Percentiles rank a stretch among this genome's conserved stretches.
phyloP scores from a whole-genome alignment of 495 filamentous ascomycete genomes.

The Staphylotrichum longicolle region DNA sequence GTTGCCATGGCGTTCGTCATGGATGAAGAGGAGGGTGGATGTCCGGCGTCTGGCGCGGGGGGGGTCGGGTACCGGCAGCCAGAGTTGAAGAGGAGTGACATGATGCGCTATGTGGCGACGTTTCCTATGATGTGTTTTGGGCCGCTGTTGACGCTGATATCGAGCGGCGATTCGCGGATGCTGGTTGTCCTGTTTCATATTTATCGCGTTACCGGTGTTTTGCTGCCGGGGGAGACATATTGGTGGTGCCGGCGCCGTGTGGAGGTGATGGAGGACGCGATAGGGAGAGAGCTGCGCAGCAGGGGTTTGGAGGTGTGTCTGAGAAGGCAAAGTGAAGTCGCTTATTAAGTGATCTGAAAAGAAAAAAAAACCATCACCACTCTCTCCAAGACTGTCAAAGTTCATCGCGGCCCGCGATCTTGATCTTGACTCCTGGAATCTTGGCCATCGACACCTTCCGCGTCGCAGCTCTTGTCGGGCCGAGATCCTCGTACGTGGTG shows the following conservation, averaged over 20 bases:
- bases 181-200: slow-evolving; percentile 31
- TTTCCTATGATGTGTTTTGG: slow-evolving; percentile 33
- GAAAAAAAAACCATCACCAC: background rate
- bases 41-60: background rate
- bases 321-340: slow-evolving; percentile 6
- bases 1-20: slow-evolving; percentile 22
- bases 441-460: slow-evolving; percentile 27
- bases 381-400: slow-evolving; percentile 17
- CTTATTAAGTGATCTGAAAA: background rate
- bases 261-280: slow-evolving; percentile 19
- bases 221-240: slow-evolving; percentile 21
- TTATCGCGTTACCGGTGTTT: slow-evolving; percentile 22
- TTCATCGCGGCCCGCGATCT: slow-evolving; percentile 32
- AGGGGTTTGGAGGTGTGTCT: slow-evolving; percentile 25
- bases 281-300: slow-evolving; percentile 21
- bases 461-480: slow-evolving; percentile 25
- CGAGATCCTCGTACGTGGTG: slow-evolving; percentile 28
- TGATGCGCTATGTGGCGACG: slow-evolving; percentile 29
- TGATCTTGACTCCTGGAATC: slow-evolving; percentile 34
- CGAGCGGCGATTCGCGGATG: slow-evolving; percentile 27
- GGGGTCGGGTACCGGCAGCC: background rate
- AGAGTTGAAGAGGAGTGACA: slow-evolving; percentile 3
- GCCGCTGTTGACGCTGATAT: slow-evolving; percentile 26
- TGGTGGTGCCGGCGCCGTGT: slow-evolving; percentile 30
- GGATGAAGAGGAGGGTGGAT: background rate